These are phyloP conservation scores for Suillus plorans DNA, from an alignment of 768 basidiomycete genomes.

Conservation along the genomic window DNA sequence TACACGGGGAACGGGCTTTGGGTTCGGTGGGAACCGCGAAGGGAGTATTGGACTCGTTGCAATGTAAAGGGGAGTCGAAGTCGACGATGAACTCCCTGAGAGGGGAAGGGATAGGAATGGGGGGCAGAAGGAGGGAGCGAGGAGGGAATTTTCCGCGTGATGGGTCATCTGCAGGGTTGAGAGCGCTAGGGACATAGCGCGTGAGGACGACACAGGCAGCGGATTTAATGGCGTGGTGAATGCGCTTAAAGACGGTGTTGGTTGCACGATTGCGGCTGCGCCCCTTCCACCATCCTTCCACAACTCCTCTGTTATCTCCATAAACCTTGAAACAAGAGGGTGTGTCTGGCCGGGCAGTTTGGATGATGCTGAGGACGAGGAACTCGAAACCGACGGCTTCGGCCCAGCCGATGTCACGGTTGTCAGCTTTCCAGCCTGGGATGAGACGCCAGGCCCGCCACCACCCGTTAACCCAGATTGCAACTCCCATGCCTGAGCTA, in stretches of 20 bases:
- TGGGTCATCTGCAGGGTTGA: neutral
- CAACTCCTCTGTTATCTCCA: neutral
- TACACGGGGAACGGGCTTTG: no score
- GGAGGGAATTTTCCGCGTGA: neutral
- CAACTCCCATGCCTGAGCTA: neutral
- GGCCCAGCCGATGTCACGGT: neutral
- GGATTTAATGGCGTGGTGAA: neutral
- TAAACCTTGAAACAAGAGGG: neutral
- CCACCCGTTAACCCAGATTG: neutral
- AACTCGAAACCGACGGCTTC: neutral
- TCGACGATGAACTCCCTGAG: neutral
- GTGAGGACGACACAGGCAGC: neutral
- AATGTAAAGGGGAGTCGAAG: neutral
- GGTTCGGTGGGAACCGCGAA: no score
- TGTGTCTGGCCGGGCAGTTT: neutral
- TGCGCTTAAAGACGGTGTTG: neutral
- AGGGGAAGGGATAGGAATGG: slow-evolving; percentile 12
- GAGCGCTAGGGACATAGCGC: neutral
- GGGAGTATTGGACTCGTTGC: no score
- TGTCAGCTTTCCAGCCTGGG: neutral
- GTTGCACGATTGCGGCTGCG: neutral
- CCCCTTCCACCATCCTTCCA: neutral
- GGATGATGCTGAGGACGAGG: neutral
- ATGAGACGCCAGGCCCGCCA: neutral
- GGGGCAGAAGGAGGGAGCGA: slow-evolving; percentile 10